Conservation (phyloP, 2,329 filamentous ascomycete genomes). For the Blastomyces parvus region DNA sequence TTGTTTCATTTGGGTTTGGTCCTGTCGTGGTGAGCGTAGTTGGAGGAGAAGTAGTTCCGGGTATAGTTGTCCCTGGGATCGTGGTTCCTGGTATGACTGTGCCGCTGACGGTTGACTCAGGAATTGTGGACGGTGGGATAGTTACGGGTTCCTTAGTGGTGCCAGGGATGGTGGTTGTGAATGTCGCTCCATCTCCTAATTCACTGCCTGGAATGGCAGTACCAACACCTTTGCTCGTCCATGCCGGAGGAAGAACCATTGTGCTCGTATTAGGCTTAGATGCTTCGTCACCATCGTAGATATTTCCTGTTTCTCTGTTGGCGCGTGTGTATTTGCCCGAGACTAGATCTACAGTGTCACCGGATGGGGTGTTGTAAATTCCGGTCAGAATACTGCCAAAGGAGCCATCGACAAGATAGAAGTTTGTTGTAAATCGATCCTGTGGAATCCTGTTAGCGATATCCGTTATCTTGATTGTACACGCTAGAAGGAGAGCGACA, state of each 20-base stretch:
- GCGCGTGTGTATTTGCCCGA: conserved; percentile 36
- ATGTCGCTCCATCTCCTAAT: conserved; percentile 25
- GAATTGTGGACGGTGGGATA: conserved; percentile 6
- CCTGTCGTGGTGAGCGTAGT: neutral
- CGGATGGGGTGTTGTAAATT: conserved; percentile 32
- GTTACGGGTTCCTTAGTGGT: neutral
- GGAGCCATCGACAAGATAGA: conserved; percentile 38
- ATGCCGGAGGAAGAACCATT: conserved; percentile 38
- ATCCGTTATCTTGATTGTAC: neutral
- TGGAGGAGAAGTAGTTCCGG: neutral
- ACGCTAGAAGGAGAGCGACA: neutral
- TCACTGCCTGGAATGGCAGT: conserved; percentile 38
- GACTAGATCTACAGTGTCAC: conserved; percentile 36
- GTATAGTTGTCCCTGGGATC: neutral
- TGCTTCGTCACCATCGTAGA: conserved; percentile 32
- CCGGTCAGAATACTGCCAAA: conserved; percentile 40
- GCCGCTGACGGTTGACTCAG: conserved; percentile 5
- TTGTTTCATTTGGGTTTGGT: neutral
- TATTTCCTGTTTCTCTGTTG: conserved; percentile 35
- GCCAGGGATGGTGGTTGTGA: conserved; percentile 2
- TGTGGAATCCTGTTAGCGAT: conserved; percentile 11
- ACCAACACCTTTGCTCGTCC: conserved; percentile 39
- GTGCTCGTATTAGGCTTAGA: conserved; percentile 38
- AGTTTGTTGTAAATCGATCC: conserved; percentile 46
- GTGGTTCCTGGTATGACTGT: conserved; percentile 11